These are phyloP conservation scores for Ligustrum vulgare DNA, from an alignment of 257 asterid genomes.

Conservation along the genomic window DNA sequence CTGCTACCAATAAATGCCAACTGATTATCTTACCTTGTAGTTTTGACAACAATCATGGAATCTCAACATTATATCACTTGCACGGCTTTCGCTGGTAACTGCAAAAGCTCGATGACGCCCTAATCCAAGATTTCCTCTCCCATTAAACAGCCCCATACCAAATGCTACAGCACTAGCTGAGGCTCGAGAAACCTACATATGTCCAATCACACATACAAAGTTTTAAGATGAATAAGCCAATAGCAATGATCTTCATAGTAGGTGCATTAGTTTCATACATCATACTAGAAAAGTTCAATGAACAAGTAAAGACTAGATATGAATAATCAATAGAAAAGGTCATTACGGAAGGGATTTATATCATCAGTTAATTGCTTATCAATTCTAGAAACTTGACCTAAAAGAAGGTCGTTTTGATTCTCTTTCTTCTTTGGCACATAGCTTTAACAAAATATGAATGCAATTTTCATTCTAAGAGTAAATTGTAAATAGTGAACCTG, in stretches of 20 bases:
- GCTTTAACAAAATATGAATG: constrained; percentile 11
- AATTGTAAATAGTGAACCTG: constrained; percentile 53
- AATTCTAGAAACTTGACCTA: constrained; percentile 15
- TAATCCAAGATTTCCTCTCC: constrained; percentile 79
- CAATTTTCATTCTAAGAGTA: constrained; percentile 6
- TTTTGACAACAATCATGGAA: constrained; percentile 96
- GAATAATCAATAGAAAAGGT: constrained; percentile 18
- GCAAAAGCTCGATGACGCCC: constrained; percentile 92
- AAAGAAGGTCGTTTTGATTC: not conserved
- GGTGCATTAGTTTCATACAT: not conserved
- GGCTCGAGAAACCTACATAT: constrained; percentile 77
- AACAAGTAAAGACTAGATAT: constrained; percentile 2
- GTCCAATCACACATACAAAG: constrained; percentile 17
- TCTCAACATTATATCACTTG: constrained; percentile 85
- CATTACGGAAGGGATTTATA: constrained; percentile 1
- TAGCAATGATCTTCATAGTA: constrained; percentile 6
- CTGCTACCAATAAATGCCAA: constrained; percentile 15
- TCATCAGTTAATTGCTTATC: constrained; percentile 10
- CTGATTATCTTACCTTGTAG: constrained; percentile 64
- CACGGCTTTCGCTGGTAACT: constrained; percentile 93
- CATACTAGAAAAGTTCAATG: not conserved
- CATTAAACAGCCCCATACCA: constrained; percentile 93
- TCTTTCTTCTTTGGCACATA: not conserved
- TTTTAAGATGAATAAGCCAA: constrained; percentile 10
- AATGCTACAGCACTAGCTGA: constrained; percentile 98